These are phyloP conservation scores for Sarcodon sp. DNA, from an alignment of 768 basidiomycete species.

Conservation along the genomic window DNA sequence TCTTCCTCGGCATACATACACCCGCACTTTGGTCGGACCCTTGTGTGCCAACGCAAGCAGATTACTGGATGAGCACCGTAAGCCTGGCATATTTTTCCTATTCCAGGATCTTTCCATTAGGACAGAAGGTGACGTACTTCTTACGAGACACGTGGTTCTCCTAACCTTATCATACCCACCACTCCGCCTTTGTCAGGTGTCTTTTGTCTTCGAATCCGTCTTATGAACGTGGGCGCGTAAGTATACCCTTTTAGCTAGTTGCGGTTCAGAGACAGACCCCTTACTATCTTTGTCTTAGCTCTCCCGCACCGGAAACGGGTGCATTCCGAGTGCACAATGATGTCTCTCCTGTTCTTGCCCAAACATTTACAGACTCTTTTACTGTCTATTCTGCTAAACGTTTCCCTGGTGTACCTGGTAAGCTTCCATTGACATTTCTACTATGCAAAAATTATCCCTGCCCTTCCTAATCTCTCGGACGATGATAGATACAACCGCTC, in stretches of 20 bases:
- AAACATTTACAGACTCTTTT: slow-evolving; percentile 75
- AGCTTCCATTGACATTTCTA: slow-evolving; percentile 14
- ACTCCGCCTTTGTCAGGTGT: slow-evolving; percentile 33
- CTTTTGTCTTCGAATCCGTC: slow-evolving; percentile 75
- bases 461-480: slow-evolving; percentile 1
- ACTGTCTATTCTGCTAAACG: slow-evolving; percentile 87
- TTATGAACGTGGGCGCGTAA: slow-evolving; percentile 89
- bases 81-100: slow-evolving; percentile 85
- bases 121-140: slow-evolving; percentile 59
- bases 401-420: slow-evolving; percentile 90
- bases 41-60: slow-evolving; percentile 79
- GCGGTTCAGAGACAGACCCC: slow-evolving; percentile 2
- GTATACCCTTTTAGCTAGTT: slow-evolving; percentile 20
- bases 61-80: slow-evolving; percentile 74
- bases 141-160: not conserved
- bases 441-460: slow-evolving; percentile 4
- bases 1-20: slow-evolving; percentile 59
- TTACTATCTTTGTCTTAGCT: slow-evolving; percentile 22
- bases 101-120: slow-evolving; percentile 91
- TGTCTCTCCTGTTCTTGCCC: slow-evolving; percentile 68
- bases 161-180: not conserved
- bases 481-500: slow-evolving; percentile 65
- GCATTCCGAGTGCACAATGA: slow-evolving; percentile 53
- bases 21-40: slow-evolving; percentile 83
- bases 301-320: slow-evolving; percentile 62